phyloP scores from a whole-genome alignment of 2,329 filamentous ascomycete species.

The Sporothrix schenckii region DNA sequence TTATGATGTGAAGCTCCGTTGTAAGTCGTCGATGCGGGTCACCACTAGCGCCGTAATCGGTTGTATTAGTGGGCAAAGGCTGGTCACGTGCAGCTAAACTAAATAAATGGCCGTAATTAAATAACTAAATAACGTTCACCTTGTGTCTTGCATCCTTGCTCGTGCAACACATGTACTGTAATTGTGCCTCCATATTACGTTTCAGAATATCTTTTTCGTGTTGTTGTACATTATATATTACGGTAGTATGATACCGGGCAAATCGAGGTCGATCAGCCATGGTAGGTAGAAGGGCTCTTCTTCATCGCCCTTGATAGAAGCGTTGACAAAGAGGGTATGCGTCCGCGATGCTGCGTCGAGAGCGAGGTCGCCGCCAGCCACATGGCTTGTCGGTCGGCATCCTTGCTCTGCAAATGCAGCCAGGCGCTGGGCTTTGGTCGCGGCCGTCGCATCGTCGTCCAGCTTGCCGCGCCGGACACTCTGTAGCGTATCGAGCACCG shows the following conservation, averaged over 20 bases:
- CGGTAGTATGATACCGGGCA: neutral
- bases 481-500: conserved; percentile 44
- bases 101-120: too few species aligned
- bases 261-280: neutral
- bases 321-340: conserved; percentile 61
- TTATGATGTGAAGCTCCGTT: conserved; percentile 20
- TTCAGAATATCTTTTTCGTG: too few species aligned
- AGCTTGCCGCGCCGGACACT: conserved; percentile 34
- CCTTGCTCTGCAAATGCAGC: conserved; percentile 28
- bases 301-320: conserved; percentile 48
- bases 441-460: conserved; percentile 15
- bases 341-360: conserved; percentile 41
- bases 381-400: conserved; percentile 44
- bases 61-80: neutral
- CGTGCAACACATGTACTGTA: too few species aligned
- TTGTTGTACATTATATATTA: too few species aligned
- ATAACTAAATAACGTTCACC: neutral
- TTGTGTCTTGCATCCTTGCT: neutral
- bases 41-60: conserved; percentile 21
- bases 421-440: conserved; percentile 4
- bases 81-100: neutral
- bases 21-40: conserved; percentile 13
- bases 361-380: conserved; percentile 38
- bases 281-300: neutral
- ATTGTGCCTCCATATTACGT: too few species aligned